These are phyloP conservation scores for Naganishia cerealis DNA, from an alignment of 1,284 basidiomycete species.

Conservation along the genomic window DNA sequence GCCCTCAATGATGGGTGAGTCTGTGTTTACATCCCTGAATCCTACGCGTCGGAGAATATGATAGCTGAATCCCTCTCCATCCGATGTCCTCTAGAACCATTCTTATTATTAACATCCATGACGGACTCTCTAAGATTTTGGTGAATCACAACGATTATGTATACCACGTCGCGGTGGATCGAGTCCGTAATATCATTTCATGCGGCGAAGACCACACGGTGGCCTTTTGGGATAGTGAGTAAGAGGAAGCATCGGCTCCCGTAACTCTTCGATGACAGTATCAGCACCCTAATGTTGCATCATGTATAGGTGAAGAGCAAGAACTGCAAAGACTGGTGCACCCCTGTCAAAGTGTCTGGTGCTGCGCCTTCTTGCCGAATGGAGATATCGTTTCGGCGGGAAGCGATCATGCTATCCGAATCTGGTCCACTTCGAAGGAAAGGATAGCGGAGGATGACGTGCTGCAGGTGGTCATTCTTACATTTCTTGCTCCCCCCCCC, in stretches of 20 bases:
- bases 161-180: conserved; percentile 36
- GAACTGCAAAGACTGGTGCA: conserved; percentile 35
- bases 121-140: conserved; percentile 33
- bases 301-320: conserved; percentile 12
- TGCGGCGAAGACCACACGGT: conserved; percentile 47
- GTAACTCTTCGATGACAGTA: too few relatives aligned
- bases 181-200: conserved; percentile 33
- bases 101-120: conserved; percentile 38
- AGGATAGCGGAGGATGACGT: conserved; percentile 19
- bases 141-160: conserved; percentile 43
- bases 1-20: conserved; percentile 51
- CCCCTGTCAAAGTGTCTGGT: conserved; percentile 47
- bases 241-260: not conserved
- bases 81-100: conserved; percentile 35
- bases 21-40: not conserved
- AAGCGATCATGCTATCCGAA: conserved; percentile 41
- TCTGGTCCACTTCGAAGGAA: conserved; percentile 37
- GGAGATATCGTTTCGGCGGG: conserved; percentile 45
- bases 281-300: not conserved
- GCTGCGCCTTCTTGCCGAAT: conserved; percentile 37
- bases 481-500: not conserved
- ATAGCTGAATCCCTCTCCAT: conserved; percentile 3
- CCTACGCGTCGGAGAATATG: not conserved
- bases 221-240: conserved; percentile 38
- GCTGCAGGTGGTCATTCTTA: conserved; percentile 26